Evolutionary conservation across 73 alveolate species (phyloP).

Genomic region (Durusdinium trenchii): DNA sequence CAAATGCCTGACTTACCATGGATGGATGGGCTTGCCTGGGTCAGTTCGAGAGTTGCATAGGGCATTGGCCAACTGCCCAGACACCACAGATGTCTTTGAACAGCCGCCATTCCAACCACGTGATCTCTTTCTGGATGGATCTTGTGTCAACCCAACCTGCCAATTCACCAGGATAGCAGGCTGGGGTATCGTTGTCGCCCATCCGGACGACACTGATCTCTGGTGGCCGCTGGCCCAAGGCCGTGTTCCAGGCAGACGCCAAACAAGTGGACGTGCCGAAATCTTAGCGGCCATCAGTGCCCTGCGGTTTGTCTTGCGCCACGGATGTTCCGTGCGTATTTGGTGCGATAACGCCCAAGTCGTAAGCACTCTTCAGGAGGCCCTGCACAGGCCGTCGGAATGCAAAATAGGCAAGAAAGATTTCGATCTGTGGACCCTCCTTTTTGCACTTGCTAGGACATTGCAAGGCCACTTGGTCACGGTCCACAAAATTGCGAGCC

Average conservation of each 20-base stretch:
- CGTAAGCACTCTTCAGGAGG: not conserved
- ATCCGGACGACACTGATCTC: not conserved
- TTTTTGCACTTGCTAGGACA: not conserved
- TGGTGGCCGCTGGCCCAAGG: not conserved
- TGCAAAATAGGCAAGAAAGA: not conserved
- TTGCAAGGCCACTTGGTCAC: not conserved
- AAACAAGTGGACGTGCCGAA: not conserved
- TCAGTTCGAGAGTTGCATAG: not conserved
- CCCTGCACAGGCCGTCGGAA: not conserved
- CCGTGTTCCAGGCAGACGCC: not conserved
- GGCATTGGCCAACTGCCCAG: not conserved
- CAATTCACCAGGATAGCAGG: not conserved
- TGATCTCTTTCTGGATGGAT: not conserved
- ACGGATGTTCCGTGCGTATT: not conserved
- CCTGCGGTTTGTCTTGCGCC: no score
- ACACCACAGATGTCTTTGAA: not conserved
- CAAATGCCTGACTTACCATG: not conserved
- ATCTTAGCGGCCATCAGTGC: not conserved
- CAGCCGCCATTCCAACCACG: no score
- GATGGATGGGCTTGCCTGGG: slow-evolving; percentile 4
- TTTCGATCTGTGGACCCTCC: not conserved
- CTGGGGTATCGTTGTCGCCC: not conserved
- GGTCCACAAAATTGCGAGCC: not conserved
- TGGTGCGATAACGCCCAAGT: not conserved
- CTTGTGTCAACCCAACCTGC: not conserved